Evolutionary conservation across 176 grass and related monocot genomes (phyloP).

Genomic region (Calamus simplicifolius): DNA sequence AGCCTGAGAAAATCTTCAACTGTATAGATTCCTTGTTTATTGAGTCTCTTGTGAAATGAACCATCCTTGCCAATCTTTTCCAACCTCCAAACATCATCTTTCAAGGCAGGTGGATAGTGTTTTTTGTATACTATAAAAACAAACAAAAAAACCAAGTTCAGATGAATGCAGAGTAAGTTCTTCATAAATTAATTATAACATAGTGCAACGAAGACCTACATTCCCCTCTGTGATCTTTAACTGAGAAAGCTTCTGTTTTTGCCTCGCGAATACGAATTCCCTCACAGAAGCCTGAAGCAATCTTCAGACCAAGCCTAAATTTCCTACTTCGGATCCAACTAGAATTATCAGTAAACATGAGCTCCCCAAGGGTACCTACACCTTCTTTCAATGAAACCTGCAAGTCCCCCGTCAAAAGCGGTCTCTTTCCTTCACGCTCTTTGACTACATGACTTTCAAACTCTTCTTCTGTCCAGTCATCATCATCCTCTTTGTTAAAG

Average conservation of each 20-base stretch:
- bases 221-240: conserved; percentile 23
- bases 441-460: conserved; percentile 18
- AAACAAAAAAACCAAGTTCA: neutral
- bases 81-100: conserved; percentile 18
- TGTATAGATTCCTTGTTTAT: neutral
- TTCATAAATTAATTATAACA: no score
- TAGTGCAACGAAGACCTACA: neutral
- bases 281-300: conserved; percentile 13
- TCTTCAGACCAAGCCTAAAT: conserved; percentile 19
- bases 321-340: conserved; percentile 20
- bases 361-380: conserved; percentile 13
- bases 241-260: conserved; percentile 16
- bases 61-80: conserved; percentile 25
- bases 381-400: conserved; percentile 12
- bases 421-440: conserved; percentile 18
- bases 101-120: conserved; percentile 22
- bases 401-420: conserved; percentile 18
- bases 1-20: conserved; percentile 21
- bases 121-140: conserved; percentile 13
- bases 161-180: no score
- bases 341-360: conserved; percentile 22
- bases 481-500: conserved; percentile 20
- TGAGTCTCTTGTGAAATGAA: conserved; percentile 17
- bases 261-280: conserved; percentile 13
- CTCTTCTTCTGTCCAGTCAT: conserved; percentile 12